A percentile compares a stretch with the other conserved stretches of the same genome.
Conservation (phyloP, 1,139 yeast genomes). For the Protomyces pachydermus region DNA sequence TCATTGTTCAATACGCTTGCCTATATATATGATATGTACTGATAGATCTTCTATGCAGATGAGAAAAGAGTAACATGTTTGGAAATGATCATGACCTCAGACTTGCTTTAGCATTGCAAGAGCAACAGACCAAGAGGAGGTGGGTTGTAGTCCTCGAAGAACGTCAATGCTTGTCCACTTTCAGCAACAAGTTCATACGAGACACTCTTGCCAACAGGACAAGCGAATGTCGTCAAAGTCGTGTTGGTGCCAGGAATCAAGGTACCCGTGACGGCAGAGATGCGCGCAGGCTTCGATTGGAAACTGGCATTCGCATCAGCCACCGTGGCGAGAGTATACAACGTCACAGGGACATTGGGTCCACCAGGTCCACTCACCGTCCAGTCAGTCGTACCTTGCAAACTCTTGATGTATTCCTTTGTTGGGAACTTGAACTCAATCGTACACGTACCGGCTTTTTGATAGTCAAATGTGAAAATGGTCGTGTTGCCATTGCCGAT, state of each 20-base stretch:
- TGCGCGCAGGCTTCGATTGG: constrained; percentile 18
- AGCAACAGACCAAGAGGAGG: constrained; percentile 4
- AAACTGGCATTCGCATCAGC: constrained; percentile 14
- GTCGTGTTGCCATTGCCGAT: constrained; percentile 24
- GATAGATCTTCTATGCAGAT: neutral
- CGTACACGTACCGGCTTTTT: constrained; percentile 20
- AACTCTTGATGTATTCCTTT: constrained; percentile 8
- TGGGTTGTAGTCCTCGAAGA: constrained; percentile 24
- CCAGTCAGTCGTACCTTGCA: constrained; percentile 17
- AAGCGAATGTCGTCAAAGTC: constrained; percentile 17
- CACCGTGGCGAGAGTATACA: constrained; percentile 15
- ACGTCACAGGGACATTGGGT: constrained; percentile 7
- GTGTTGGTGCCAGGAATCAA: constrained; percentile 20
- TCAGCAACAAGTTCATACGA: constrained; percentile 17
- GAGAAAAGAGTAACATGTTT: neutral
- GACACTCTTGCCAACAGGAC: constrained; percentile 23
- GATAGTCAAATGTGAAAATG: constrained; percentile 18
- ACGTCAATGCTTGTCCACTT: constrained; percentile 4
- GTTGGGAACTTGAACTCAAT: constrained; percentile 24
- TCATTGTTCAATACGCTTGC: neutral
- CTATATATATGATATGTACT: neutral
- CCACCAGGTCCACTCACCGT: neutral
- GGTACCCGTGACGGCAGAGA: constrained; percentile 5
- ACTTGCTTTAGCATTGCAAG: neutral
- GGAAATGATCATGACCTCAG: no score